phyloP scores from a whole-genome alignment of 495 filamentous ascomycete genomes.

The Penicillium cataractarum region DNA sequence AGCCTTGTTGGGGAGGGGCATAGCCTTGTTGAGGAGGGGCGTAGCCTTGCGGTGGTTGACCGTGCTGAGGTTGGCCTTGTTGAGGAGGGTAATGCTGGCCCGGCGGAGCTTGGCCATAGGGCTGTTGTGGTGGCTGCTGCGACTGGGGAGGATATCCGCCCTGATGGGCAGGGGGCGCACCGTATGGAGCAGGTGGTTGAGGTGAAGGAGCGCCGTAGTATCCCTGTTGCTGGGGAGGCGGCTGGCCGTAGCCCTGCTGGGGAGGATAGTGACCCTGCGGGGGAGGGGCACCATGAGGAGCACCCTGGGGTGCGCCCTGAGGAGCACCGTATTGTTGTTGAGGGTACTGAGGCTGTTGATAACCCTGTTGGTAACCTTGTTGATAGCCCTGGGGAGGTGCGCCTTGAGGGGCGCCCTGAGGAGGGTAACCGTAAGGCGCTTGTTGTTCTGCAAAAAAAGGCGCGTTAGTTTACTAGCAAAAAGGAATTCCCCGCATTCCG shows the following conservation, averaged over 20 bases:
- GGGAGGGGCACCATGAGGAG: not conserved
- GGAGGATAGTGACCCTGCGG: conserved; percentile 40
- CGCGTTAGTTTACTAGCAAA: conserved; percentile 11
- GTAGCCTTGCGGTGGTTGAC: conserved; percentile 26
- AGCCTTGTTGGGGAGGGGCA: conserved; percentile 29
- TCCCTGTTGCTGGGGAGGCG: conserved; percentile 22
- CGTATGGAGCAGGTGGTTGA: conserved; percentile 23
- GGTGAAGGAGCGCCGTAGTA: conserved; percentile 27
- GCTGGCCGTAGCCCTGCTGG: conserved; percentile 27
- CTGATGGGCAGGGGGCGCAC: conserved; percentile 25
- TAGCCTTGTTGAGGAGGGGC: too few species aligned
- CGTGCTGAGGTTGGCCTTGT: conserved; percentile 29
- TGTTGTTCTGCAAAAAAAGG: conserved; percentile 25
- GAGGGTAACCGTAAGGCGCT: conserved; percentile 39
- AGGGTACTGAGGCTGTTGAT: conserved; percentile 32
- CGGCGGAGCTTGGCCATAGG: conserved; percentile 29
- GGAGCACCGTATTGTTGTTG: conserved; percentile 31
- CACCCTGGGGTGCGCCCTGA: conserved; percentile 18
- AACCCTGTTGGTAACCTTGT: conserved; percentile 21
- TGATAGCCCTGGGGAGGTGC: conserved; percentile 8
- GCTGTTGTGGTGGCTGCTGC: conserved; percentile 14
- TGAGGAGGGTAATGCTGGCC: conserved; percentile 29
- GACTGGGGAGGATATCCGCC: not conserved
- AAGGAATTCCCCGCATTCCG: not conserved
- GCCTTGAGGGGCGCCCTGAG: conserved; percentile 38